Conservation (phyloP, 352 stramenopile species). For the Phytophthora pisi region DNA sequence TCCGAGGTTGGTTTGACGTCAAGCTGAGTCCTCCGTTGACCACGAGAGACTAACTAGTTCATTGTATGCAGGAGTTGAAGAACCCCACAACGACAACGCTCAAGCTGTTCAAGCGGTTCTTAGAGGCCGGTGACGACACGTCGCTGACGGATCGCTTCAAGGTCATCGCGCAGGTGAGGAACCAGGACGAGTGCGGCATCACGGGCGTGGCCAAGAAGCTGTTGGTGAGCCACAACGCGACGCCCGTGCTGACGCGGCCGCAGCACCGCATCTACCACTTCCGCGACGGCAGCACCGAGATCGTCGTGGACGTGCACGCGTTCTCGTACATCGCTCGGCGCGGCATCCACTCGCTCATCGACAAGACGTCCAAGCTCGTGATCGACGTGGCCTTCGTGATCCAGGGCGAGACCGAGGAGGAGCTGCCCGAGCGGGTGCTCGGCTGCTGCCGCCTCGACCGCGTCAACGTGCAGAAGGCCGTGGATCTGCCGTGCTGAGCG, state of each 20-base stretch:
- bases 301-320: constrained; percentile 82
- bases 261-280: constrained; percentile 89
- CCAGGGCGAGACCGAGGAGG: constrained; percentile 86
- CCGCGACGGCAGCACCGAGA: constrained; percentile 63
- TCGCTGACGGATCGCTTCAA: constrained; percentile 85
- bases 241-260: constrained; percentile 80
- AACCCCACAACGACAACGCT: constrained; percentile 61
- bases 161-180: constrained; percentile 85
- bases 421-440: constrained; percentile 87
- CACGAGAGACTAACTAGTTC: not conserved
- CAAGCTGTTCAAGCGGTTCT: constrained; percentile 73
- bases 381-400: constrained; percentile 90
- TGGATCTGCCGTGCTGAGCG: constrained; percentile 49
- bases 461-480: constrained; percentile 69
- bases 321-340: constrained; percentile 87
- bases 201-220: constrained; percentile 81
- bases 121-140: constrained; percentile 66
- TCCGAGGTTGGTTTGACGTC: constrained; percentile 42
- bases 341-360: constrained; percentile 77
- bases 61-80: constrained; percentile 53
- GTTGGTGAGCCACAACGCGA: constrained; percentile 80
- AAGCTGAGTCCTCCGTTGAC: not conserved
- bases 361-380: constrained; percentile 80
- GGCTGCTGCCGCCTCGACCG: constrained; percentile 83
- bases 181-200: constrained; percentile 83